Evolutionary conservation across 1,284 basidiomycete species (phyloP).

Genomic region (Ustanciosporium gigantosporum): DNA sequence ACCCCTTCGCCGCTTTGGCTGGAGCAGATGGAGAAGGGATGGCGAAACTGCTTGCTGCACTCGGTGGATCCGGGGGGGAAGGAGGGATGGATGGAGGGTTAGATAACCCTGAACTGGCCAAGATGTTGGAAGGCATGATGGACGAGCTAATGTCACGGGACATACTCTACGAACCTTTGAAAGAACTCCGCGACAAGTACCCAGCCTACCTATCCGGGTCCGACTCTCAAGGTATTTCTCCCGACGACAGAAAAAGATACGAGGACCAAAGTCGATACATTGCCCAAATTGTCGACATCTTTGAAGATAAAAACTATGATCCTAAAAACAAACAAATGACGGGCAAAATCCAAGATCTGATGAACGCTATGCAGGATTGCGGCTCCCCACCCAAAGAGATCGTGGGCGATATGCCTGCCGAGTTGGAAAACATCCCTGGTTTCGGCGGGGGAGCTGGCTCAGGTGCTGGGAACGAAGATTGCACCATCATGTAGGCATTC

Average conservation of each 20-base stretch:
- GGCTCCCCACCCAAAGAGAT: constrained; percentile 87
- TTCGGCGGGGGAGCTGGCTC: constrained; percentile 27
- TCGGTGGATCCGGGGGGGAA: constrained; percentile 55
- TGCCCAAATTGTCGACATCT: constrained; percentile 72
- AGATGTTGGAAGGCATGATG: constrained; percentile 88
- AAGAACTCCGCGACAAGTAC: constrained; percentile 87
- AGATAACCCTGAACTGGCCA: constrained; percentile 65
- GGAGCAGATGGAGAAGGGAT: constrained; percentile 61
- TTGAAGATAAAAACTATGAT: constrained; percentile 68
- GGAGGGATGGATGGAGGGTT: constrained; percentile 51
- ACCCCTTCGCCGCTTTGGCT: constrained; percentile 63
- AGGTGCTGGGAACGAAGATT: constrained; percentile 51
- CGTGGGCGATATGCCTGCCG: constrained; percentile 86
- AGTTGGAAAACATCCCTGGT: constrained; percentile 43
- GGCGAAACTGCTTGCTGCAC: constrained; percentile 60
- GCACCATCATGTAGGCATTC: constrained; percentile 53
- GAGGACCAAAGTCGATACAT: constrained; percentile 72
- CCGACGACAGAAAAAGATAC: constrained; percentile 73
- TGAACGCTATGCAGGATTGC: constrained; percentile 82
- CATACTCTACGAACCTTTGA: constrained; percentile 86
- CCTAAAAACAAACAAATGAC: constrained; percentile 69
- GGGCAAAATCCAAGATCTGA: constrained; percentile 70
- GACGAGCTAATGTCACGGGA: constrained; percentile 90
- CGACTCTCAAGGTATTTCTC: constrained; percentile 63
- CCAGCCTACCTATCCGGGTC: constrained; percentile 72